A percentile compares a stretch with the other conserved stretches of the same genome.
phyloP scores from a whole-genome alignment of 495 filamentous ascomycete species.

The Poronia punctata region DNA sequence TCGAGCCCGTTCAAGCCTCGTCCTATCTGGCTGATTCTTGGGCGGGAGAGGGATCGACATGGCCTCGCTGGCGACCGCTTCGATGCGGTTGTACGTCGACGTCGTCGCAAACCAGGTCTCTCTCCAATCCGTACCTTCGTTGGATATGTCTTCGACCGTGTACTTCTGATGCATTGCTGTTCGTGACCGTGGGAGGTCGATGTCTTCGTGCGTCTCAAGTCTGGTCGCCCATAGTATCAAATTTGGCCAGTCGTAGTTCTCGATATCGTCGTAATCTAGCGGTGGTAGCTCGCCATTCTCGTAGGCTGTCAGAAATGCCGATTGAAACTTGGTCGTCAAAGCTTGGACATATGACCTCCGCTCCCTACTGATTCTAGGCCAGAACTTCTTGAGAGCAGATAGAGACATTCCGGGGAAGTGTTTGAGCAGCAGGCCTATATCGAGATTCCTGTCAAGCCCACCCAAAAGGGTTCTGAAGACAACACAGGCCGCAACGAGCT shows the following conservation, averaged over 20 bases:
- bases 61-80: conserved; percentile 27
- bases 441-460: conserved; percentile 58
- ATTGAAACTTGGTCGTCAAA: conserved; percentile 70
- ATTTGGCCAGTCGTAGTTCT: conserved; percentile 67
- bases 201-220: conserved; percentile 30
- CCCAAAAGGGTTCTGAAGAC: conserved; percentile 68
- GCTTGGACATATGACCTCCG: conserved; percentile 57
- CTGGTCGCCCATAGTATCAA: conserved; percentile 63
- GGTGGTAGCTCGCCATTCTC: conserved; percentile 55
- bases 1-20: conserved; percentile 15
- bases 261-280: conserved; percentile 65
- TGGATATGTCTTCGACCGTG: conserved; percentile 21
- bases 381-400: conserved; percentile 52
- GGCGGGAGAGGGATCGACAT: conserved; percentile 17
- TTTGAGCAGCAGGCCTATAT: conserved; percentile 66
- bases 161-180: conserved; percentile 24
- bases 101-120: conserved; percentile 39
- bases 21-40: conserved; percentile 4
- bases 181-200: conserved; percentile 32
- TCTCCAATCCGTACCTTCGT: conserved; percentile 37
- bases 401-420: conserved; percentile 57
- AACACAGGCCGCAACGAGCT: conserved; percentile 61
- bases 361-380: conserved; percentile 50
- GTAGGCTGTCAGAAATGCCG: conserved; percentile 70
- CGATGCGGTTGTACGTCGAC: conserved; percentile 39